Percentiles rank a stretch among this genome's conserved stretches.
Evolutionary conservation across 495 filamentous ascomycete genomes (phyloP).

Genomic region (Lophiostoma macrostomum): DNA sequence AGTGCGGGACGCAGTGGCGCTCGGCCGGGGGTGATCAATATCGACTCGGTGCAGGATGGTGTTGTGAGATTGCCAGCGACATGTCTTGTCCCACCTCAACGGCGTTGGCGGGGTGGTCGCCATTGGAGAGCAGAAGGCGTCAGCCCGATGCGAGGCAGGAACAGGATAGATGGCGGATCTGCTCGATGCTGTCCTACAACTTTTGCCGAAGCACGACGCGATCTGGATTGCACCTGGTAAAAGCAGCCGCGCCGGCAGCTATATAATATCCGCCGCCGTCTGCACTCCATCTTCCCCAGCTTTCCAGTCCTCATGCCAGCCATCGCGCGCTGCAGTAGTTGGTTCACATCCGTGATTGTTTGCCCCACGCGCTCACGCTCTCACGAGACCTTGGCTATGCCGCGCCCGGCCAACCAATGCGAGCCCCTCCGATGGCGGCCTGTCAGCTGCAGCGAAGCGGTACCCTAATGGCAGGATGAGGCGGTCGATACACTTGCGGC

Average conservation of each 20-base stretch:
- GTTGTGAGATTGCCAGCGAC: no score
- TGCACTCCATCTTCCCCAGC: no score
- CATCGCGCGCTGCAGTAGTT: no score
- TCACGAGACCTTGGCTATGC: constrained; percentile 11
- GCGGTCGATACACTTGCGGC: background rate
- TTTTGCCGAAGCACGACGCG: constrained; percentile 12
- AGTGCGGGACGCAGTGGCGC: no score
- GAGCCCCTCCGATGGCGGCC: background rate
- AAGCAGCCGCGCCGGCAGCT: background rate
- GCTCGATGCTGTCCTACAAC: no score
- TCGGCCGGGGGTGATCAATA: no score
- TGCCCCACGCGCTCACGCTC: background rate
- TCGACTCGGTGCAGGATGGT: no score
- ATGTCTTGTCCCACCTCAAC: no score
- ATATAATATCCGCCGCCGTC: no score
- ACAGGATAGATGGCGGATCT: background rate
- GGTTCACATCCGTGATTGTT: no score
- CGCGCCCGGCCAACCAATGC: constrained; percentile 7
- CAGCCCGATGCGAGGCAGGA: background rate
- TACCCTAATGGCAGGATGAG: constrained; percentile 28
- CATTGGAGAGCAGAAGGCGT: constrained; percentile 4
- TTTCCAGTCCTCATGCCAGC: no score
- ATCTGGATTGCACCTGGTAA: background rate
- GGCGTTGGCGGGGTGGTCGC: constrained; percentile 7
- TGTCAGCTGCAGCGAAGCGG: constrained; percentile 9